These are phyloP conservation scores for Serendipita sp. DNA, from an alignment of 768 basidiomycete species.

Conservation along the genomic window DNA sequence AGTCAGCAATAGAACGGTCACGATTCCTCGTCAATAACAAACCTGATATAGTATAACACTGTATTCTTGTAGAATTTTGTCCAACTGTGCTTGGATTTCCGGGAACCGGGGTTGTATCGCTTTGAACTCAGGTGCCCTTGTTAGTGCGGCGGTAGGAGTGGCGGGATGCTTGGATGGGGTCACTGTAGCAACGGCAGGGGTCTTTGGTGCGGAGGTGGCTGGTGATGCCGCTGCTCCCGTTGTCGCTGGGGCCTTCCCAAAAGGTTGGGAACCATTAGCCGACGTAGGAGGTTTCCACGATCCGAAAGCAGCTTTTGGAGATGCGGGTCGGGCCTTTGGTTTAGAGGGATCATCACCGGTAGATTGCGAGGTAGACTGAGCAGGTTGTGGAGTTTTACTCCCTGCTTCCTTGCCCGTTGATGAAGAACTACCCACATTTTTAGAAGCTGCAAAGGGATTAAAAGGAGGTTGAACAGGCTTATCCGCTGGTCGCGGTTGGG, in stretches of 20 bases:
- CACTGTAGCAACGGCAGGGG: slow-evolving; percentile 26
- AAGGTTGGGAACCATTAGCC: too few relatives aligned
- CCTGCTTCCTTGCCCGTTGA: slow-evolving; percentile 21
- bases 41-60: slow-evolving; percentile 3
- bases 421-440: slow-evolving; percentile 8
- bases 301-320: slow-evolving; percentile 27
- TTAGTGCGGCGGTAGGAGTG: slow-evolving; percentile 10
- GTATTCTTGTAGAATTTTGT: slow-evolving; percentile 34
- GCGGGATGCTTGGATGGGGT: background rate
- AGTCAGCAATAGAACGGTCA: slow-evolving; percentile 22
- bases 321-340: slow-evolving; percentile 24
- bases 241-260: too few relatives aligned
- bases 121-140: slow-evolving; percentile 27
- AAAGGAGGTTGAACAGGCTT: background rate
- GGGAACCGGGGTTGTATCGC: slow-evolving; percentile 56
- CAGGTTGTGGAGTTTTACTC: slow-evolving; percentile 34
- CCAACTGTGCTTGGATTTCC: slow-evolving; percentile 30
- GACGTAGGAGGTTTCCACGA: slow-evolving; percentile 17
- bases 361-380: slow-evolving; percentile 16
- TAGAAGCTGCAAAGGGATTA: background rate
- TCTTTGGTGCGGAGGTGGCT: slow-evolving; percentile 26
- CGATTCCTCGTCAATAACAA: slow-evolving; percentile 16
- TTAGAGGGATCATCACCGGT: slow-evolving; percentile 9
- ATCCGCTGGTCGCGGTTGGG: slow-evolving; percentile 14
- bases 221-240: slow-evolving; percentile 15